Conservation (phyloP, 140 eudicot genomes). For the Stevia rebaudiana region DNA sequence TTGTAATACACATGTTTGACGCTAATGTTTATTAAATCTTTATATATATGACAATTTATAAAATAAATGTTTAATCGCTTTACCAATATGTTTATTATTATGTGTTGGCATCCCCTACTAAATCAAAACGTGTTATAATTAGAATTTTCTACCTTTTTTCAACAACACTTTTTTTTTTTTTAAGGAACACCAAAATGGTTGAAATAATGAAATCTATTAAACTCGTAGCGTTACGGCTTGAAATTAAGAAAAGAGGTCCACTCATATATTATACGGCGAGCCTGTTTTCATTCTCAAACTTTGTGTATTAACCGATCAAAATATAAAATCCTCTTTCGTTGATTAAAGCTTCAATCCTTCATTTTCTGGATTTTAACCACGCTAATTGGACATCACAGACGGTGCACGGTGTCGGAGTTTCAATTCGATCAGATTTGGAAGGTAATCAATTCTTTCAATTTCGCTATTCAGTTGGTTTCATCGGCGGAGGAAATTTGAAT, state of each 20-base stretch:
- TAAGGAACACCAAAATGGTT: background rate
- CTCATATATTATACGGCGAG: constrained; percentile 7
- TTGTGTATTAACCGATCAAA: background rate
- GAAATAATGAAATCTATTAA: too few relatives aligned
- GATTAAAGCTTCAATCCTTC: background rate
- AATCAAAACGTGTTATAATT: too few relatives aligned
- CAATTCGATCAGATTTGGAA: constrained; percentile 4
- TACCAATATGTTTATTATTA: too few relatives aligned
- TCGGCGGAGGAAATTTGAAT: background rate
- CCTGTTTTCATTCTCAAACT: constrained; percentile 14
- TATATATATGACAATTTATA: too few relatives aligned
- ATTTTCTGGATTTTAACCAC: background rate
- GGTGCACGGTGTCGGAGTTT: background rate
- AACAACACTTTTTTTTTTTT: too few relatives aligned
- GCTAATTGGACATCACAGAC: background rate
- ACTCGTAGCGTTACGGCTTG: background rate
- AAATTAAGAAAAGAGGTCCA: background rate
- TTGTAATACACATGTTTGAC: too few relatives aligned
- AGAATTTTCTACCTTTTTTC: too few relatives aligned
- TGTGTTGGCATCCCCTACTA: too few relatives aligned
- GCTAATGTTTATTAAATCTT: too few relatives aligned
- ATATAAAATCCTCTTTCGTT: background rate
- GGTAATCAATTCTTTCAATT: constrained; percentile 7
- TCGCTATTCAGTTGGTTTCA: background rate
- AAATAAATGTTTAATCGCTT: too few relatives aligned